These are phyloP conservation scores for Stagonosporopsis tanaceti DNA, from an alignment of 2,329 filamentous ascomycete genomes.

Conservation along the genomic window DNA sequence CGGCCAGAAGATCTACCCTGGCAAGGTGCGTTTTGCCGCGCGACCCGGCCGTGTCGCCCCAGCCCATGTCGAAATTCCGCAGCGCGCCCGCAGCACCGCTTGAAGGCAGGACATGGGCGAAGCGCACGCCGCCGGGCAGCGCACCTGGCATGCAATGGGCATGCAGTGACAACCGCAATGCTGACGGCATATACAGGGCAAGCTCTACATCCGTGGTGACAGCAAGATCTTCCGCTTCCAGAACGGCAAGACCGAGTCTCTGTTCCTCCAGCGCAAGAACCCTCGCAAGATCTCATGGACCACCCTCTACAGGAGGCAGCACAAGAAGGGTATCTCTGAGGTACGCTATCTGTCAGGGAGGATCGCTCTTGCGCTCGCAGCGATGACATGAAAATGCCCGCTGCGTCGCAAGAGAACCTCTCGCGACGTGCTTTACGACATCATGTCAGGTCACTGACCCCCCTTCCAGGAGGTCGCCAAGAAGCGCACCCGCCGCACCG, in stretches of 20 bases:
- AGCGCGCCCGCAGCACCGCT: slow-evolving; percentile 18
- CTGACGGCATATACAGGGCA: slow-evolving; percentile 72
- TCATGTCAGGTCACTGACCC: slow-evolving; percentile 20
- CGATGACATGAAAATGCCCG: slow-evolving; percentile 34
- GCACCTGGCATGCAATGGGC: slow-evolving; percentile 13
- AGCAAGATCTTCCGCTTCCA: slow-evolving; percentile 99
- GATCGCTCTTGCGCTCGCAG: slow-evolving; percentile 11
- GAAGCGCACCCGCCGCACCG: slow-evolving; percentile 97
- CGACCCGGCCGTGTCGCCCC: slow-evolving; percentile 21
- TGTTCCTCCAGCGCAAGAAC: slow-evolving; percentile 99
- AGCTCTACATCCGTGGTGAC: slow-evolving; percentile 99
- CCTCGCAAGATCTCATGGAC: slow-evolving; percentile 99
- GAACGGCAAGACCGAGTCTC: slow-evolving; percentile 99
- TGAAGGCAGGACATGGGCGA: slow-evolving; percentile 29
- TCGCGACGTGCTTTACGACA: slow-evolving; percentile 20
- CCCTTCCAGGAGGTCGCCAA: slow-evolving; percentile 91
- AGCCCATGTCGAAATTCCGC: slow-evolving; percentile 37
- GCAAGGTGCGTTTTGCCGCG: slow-evolving; percentile 68
- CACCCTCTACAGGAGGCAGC: slow-evolving; percentile 95
- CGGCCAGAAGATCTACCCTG: slow-evolving; percentile 80
- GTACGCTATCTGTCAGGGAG: slow-evolving; percentile 60
- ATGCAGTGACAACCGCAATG: slow-evolving; percentile 24
- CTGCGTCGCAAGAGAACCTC: slow-evolving; percentile 18
- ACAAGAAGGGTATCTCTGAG: slow-evolving; percentile 99
- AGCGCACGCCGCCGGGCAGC: slow-evolving; percentile 7